These are phyloP conservation scores for Sisymbrium irio DNA, from an alignment of 345 rosid species.

Conservation along the genomic window DNA sequence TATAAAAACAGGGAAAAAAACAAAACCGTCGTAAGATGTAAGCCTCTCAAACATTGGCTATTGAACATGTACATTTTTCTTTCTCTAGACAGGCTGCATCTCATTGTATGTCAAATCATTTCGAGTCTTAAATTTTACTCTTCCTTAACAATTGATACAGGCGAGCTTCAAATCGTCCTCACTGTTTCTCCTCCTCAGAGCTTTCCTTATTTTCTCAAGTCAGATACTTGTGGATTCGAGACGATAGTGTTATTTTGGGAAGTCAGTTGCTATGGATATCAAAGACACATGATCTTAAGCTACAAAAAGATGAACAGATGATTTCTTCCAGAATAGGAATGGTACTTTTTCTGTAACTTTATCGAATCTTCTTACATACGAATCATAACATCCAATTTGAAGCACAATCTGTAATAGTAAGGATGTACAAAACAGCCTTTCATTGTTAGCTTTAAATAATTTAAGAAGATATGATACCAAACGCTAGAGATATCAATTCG, in stretches of 20 bases:
- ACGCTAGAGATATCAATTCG: slow-evolving; percentile 76
- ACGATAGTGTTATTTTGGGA: neutral
- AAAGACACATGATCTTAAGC: slow-evolving; percentile 5
- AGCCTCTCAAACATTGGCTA: slow-evolving; percentile 11
- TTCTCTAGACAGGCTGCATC: neutral
- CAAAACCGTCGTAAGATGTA: slow-evolving; percentile 55
- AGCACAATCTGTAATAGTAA: neutral
- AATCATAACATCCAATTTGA: neutral
- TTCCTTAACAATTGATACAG: neutral
- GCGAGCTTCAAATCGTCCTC: neutral
- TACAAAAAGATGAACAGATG: slow-evolving; percentile 27
- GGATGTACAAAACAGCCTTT: slow-evolving; percentile 5
- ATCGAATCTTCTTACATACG: slow-evolving; percentile 8
- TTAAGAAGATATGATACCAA: slow-evolving; percentile 50
- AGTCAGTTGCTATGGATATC: slow-evolving; percentile 8
- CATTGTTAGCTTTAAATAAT: neutral
- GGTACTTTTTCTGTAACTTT: slow-evolving; percentile 21
- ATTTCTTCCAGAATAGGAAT: neutral
- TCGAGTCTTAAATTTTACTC: neutral
- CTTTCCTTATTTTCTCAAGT: too few relatives aligned
- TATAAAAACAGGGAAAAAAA: slow-evolving; percentile 45
- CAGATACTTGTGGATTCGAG: too few relatives aligned
- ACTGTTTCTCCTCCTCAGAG: too few relatives aligned
- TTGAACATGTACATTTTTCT: neutral
- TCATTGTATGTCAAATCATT: neutral